A percentile compares a stretch with the other conserved stretches of the same genome.
phyloP scores from a whole-genome alignment of 2,329 filamentous ascomycete genomes.

The Dactylonectria macrodidyma region DNA sequence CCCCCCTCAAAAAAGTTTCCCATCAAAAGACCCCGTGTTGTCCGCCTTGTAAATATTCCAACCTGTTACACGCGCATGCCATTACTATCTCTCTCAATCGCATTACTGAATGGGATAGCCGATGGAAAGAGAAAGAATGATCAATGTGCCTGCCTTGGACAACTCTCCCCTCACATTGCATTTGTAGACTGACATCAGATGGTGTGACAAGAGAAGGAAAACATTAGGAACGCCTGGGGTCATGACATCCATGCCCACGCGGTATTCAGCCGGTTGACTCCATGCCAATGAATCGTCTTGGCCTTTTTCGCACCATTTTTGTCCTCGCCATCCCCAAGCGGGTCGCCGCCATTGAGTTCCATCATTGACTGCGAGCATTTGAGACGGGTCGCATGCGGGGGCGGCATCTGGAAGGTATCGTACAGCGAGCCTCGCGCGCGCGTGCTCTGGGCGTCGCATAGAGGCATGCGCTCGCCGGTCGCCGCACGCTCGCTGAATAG shows the following conservation, averaged over 20 bases:
- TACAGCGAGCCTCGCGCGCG: constrained; percentile 41
- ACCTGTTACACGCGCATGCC: background rate
- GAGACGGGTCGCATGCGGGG: constrained; percentile 37
- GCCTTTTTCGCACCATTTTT: constrained; percentile 36
- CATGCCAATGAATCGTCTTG: constrained; percentile 48
- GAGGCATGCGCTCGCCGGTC: constrained; percentile 38
- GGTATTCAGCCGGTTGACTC: constrained; percentile 48
- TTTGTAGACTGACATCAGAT: background rate
- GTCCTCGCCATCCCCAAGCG: constrained; percentile 31
- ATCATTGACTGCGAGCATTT: constrained; percentile 46
- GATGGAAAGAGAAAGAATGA: background rate
- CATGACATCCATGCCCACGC: constrained; percentile 49
- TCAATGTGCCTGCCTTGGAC: background rate
- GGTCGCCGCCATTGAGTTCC: constrained; percentile 43
- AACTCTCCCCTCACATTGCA: background rate
- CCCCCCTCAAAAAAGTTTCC: constrained; percentile 63
- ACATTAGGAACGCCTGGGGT: constrained; percentile 9
- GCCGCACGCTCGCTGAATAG: constrained; percentile 31
- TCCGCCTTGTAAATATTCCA: background rate
- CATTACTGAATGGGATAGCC: background rate
- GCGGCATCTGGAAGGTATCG: constrained; percentile 45
- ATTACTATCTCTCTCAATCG: no score
- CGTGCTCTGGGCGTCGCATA: constrained; percentile 33
- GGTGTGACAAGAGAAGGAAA: background rate
- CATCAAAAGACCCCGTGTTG: background rate